phyloP scores from a whole-genome alignment of 805 yeast species.

The Candida germanica region DNA sequence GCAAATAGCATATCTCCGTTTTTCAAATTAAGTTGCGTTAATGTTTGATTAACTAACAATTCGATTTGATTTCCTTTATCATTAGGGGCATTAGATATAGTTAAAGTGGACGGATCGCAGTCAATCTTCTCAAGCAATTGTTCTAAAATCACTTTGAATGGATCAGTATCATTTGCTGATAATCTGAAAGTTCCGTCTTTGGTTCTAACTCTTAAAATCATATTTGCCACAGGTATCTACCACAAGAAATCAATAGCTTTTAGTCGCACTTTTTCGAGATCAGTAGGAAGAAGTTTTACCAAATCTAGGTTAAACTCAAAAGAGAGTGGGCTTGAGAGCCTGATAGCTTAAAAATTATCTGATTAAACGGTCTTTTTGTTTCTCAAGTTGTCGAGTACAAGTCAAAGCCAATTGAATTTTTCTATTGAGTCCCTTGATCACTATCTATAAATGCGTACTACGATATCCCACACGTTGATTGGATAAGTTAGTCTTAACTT shows the following conservation, averaged over 20 bases:
- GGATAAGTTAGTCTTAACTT: no score
- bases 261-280: conserved; percentile 1
- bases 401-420: no score
- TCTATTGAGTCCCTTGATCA: no score
- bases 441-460: no score
- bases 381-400: no score
- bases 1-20: conserved; percentile 60
- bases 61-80: conserved; percentile 40
- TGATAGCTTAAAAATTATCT: neutral
- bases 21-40: conserved; percentile 46
- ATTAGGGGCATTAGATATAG: conserved; percentile 46
- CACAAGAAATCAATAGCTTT: neutral
- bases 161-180: conserved; percentile 42
- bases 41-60: conserved; percentile 32
- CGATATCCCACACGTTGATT: no score
- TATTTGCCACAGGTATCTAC: conserved; percentile 9
- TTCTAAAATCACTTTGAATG: conserved; percentile 45
- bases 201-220: conserved; percentile 69
- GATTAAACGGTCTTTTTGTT: no score
- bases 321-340: neutral
- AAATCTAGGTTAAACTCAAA: neutral
- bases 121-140: conserved; percentile 29
- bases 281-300: neutral
- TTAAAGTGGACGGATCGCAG: conserved; percentile 22
- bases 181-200: conserved; percentile 82